Percentiles rank a stretch among this genome's conserved stretches.
Conservation (phyloP, 2,329 filamentous ascomycete species). For the Pseudocercospora musae region DNA sequence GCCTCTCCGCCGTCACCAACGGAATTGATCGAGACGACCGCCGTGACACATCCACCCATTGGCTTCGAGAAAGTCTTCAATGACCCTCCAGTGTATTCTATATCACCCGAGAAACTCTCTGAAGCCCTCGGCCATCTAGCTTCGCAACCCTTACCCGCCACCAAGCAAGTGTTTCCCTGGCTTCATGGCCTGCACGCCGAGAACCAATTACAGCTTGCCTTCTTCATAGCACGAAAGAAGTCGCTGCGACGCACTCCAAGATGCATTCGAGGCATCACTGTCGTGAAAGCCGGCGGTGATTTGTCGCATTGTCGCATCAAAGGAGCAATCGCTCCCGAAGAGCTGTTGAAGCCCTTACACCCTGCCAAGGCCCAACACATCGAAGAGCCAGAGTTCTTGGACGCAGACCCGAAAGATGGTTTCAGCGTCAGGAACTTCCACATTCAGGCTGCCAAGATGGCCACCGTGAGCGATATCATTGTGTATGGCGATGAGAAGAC, state of each 20-base stretch:
- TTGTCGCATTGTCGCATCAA: conserved; percentile 72
- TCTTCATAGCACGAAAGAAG: conserved; percentile 77
- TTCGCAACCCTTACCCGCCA: conserved; percentile 76
- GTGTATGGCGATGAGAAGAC: conserved; percentile 76
- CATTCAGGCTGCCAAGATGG: conserved; percentile 86
- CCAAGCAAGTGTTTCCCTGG: conserved; percentile 91
- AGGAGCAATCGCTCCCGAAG: conserved; percentile 77
- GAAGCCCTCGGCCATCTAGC: conserved; percentile 73
- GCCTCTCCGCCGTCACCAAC: conserved; percentile 60
- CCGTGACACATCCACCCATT: conserved; percentile 72
- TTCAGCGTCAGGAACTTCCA: conserved; percentile 98
- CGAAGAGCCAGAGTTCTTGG: conserved; percentile 65
- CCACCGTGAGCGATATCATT: conserved; percentile 84
- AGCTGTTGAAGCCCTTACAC: conserved; percentile 60
- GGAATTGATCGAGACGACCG: conserved; percentile 57
- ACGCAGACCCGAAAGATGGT: conserved; percentile 81
- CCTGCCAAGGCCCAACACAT: conserved; percentile 26
- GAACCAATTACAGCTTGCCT: conserved; percentile 84
- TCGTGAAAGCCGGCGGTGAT: conserved; percentile 87
- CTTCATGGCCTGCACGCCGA: conserved; percentile 85
- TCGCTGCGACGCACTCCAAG: conserved; percentile 66
- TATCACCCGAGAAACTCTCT: conserved; percentile 66
- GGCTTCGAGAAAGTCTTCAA: conserved; percentile 56
- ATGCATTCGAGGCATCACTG: conserved; percentile 74
- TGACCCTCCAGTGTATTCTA: conserved; percentile 65